These are phyloP conservation scores for Amborella trichopoda DNA, from an alignment of 164 flowering plant species.

Conservation along the genomic window DNA sequence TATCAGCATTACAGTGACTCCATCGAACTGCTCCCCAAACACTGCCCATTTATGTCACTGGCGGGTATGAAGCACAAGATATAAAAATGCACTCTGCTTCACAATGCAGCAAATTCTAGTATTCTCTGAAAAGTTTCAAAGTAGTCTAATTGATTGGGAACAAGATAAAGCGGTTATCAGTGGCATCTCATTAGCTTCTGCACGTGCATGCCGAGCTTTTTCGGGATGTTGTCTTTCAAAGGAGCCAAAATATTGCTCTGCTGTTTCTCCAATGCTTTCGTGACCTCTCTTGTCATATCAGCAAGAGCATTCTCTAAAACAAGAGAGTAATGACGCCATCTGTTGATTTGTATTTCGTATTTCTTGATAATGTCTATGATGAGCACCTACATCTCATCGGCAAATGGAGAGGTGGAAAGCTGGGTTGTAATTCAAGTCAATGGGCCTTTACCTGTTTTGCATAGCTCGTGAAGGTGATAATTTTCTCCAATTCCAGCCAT, in stretches of 20 bases:
- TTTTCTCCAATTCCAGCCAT: slow-evolving; percentile 80
- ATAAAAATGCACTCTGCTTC: slow-evolving; percentile 64
- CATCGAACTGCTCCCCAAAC: slow-evolving; percentile 86
- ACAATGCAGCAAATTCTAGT: slow-evolving; percentile 72
- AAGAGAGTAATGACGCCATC: slow-evolving; percentile 83
- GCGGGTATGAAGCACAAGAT: slow-evolving; percentile 74
- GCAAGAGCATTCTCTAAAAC: slow-evolving; percentile 67
- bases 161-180: slow-evolving; percentile 43
- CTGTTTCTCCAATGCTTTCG: slow-evolving; percentile 78
- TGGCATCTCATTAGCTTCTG: slow-evolving; percentile 87
- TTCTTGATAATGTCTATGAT: slow-evolving; percentile 42
- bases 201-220: slow-evolving; percentile 74
- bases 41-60: slow-evolving; percentile 42
- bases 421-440: slow-evolving; percentile 63
- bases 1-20: slow-evolving; percentile 58
- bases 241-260: slow-evolving; percentile 73
- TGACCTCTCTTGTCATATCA: slow-evolving; percentile 60
- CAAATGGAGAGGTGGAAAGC: slow-evolving; percentile 81
- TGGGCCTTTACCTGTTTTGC: slow-evolving; percentile 88
- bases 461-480: slow-evolving; percentile 66
- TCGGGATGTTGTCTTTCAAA: slow-evolving; percentile 77
- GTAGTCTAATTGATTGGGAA: slow-evolving; percentile 66
- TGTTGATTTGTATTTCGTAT: slow-evolving; percentile 67
- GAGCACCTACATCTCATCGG: slow-evolving; percentile 74
- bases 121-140: slow-evolving; percentile 72